A percentile compares a stretch with the other conserved stretches of the same genome.
phyloP scores from a whole-genome alignment of 306 rosid species.

The Casuarina glauca region DNA sequence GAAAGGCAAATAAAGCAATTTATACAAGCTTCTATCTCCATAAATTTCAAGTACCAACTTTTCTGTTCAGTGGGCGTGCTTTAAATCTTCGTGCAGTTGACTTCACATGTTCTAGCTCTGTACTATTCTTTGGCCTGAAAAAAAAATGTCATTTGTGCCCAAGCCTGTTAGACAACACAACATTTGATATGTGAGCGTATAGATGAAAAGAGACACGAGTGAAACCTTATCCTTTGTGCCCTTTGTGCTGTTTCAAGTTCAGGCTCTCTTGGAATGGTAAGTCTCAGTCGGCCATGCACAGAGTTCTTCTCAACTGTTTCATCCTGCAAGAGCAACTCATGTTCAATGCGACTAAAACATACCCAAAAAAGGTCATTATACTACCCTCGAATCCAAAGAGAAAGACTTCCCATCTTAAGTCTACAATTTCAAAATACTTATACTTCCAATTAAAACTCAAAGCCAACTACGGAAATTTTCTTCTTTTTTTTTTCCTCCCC shows the following conservation, averaged over 20 bases:
- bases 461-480: neutral
- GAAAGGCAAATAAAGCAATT: conserved; percentile 16
- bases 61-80: conserved; percentile 92
- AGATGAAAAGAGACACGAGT: conserved; percentile 21
- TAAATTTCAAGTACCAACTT: conserved; percentile 56
- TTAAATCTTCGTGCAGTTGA: conserved; percentile 57
- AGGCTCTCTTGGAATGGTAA: conserved; percentile 89
- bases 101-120: conserved; percentile 47
- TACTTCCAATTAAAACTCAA: neutral
- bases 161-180: conserved; percentile 11
- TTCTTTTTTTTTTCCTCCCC: neutral
- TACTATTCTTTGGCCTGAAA: conserved; percentile 60
- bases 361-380: neutral
- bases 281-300: conserved; percentile 53
- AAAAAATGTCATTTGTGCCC: conserved; percentile 18
- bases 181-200: conserved; percentile 5
- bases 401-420: neutral
- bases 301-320: conserved; percentile 51
- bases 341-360: neutral
- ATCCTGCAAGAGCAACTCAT: conserved; percentile 47
- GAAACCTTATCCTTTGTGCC: conserved; percentile 81
- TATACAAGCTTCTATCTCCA: conserved; percentile 9
- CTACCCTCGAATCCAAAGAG: neutral
- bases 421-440: neutral
- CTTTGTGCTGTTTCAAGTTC: conserved; percentile 81